phyloP scores from a whole-genome alignment of 164 flowering plant genomes.

The Kalanchoe fedtschenkoi region DNA sequence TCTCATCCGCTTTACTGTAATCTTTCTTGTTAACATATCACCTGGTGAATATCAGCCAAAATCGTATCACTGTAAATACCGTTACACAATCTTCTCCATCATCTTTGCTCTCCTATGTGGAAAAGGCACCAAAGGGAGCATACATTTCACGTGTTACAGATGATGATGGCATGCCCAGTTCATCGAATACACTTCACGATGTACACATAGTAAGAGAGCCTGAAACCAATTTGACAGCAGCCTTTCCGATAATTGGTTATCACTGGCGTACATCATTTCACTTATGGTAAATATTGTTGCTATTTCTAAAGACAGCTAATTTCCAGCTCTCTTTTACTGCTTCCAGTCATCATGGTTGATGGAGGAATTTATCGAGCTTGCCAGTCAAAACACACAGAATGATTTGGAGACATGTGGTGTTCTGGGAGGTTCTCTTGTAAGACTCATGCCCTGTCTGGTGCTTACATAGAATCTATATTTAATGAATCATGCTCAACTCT shows the following conservation, averaged over 20 bases:
- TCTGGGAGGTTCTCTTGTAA: constrained; percentile 77
- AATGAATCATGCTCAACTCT: no score
- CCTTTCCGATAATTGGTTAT: background rate
- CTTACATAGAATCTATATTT: no score
- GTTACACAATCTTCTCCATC: constrained; percentile 49
- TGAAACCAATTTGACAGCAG: background rate
- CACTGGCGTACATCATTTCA: background rate
- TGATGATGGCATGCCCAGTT: constrained; percentile 12
- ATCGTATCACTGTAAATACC: constrained; percentile 13
- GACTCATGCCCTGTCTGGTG: constrained; percentile 11
- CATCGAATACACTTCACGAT: constrained; percentile 25
- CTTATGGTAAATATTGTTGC: background rate
- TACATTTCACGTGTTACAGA: constrained; percentile 26
- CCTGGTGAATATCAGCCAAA: no score
- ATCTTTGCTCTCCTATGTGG: constrained; percentile 33
- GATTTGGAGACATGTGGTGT: constrained; percentile 81
- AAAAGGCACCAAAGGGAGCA: constrained; percentile 26
- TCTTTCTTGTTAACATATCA: no score
- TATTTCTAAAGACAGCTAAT: background rate
- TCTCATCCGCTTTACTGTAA: no score
- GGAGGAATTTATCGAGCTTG: constrained; percentile 77
- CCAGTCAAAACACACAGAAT: constrained; percentile 56
- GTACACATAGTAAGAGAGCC: constrained; percentile 54
- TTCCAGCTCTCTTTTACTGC: background rate
- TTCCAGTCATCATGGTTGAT: constrained; percentile 50